Percentiles rank a stretch among this genome's conserved stretches.
phyloP scores from a whole-genome alignment of 2,329 filamentous ascomycete species.

The Colletotrichum musae region DNA sequence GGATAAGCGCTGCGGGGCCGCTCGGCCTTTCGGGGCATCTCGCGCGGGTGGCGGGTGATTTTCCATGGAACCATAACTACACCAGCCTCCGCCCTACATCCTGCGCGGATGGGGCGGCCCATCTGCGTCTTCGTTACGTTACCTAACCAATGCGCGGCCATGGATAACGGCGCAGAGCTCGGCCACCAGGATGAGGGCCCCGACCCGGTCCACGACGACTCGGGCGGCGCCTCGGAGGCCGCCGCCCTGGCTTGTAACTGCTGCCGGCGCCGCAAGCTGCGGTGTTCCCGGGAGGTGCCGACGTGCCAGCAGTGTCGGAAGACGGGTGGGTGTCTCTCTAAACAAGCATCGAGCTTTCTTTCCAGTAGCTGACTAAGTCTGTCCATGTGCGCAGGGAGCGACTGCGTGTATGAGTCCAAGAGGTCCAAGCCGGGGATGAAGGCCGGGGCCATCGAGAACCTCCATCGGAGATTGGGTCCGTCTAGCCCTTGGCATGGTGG shows the following conservation, averaged over 20 bases:
- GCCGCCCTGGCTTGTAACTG: conserved; percentile 50
- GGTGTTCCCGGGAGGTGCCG: conserved; percentile 31
- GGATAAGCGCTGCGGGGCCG: background rate
- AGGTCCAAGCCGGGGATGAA: conserved; percentile 55
- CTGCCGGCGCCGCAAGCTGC: conserved; percentile 33
- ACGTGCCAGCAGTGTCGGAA: conserved; percentile 37
- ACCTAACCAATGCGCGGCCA: conserved; percentile 10
- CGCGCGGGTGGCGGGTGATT: conserved; percentile 12
- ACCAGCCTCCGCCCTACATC: conserved; percentile 30
- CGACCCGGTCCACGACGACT: conserved; percentile 44
- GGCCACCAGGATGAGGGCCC: conserved; percentile 42
- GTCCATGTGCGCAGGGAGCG: conserved; percentile 24
- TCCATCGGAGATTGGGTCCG: conserved; percentile 52
- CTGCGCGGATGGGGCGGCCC: background rate
- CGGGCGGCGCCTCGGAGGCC: conserved; percentile 62
- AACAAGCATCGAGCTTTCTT: background rate
- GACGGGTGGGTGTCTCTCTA: conserved; percentile 19
- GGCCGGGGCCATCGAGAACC: conserved; percentile 53
- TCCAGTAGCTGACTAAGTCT: background rate
- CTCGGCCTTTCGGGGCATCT: conserved; percentile 20
- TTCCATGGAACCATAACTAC: conserved; percentile 23
- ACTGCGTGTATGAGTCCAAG: conserved; percentile 51
- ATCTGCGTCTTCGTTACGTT: background rate
- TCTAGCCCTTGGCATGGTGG: background rate
- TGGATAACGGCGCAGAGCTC: conserved; percentile 25